Percentiles rank a stretch among this genome's conserved stretches.
Conservation (phyloP, 1,139 yeast genomes). For the Sugiyamaella grinbergsii region DNA sequence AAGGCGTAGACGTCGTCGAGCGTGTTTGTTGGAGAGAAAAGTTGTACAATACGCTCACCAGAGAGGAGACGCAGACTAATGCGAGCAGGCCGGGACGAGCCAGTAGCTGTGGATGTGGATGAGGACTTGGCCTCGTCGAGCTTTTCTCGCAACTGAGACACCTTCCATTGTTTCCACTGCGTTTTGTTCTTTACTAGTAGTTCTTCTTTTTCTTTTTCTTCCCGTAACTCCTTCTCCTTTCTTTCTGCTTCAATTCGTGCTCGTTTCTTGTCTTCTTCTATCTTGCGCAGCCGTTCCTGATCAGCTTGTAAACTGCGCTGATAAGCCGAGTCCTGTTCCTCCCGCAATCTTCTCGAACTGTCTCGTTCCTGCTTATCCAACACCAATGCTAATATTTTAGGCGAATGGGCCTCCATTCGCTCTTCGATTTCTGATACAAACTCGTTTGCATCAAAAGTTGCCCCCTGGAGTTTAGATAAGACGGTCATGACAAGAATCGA, state of each 20-base stretch:
- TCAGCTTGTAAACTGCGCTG: conserved; percentile 67
- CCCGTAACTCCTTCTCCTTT: conserved; percentile 32
- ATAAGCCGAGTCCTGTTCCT: conserved; percentile 79
- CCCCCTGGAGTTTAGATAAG: conserved; percentile 69
- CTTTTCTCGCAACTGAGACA: conserved; percentile 26
- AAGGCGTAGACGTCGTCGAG: conserved; percentile 66
- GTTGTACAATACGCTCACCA: conserved; percentile 65
- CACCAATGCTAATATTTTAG: conserved; percentile 59
- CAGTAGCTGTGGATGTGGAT: background rate
- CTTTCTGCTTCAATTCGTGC: conserved; percentile 37
- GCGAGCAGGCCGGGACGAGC: conserved; percentile 34
- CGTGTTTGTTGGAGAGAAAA: conserved; percentile 52
- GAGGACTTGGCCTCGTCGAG: background rate
- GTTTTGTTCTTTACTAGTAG: conserved; percentile 10
- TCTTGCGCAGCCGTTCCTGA: conserved; percentile 41
- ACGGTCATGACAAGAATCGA: conserved; percentile 52
- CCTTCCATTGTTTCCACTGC: conserved; percentile 36
- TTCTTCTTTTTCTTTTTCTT: conserved; percentile 27
- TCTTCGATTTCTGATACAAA: conserved; percentile 41
- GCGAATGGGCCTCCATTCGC: conserved; percentile 56
- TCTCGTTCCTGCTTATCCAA: conserved; percentile 64
- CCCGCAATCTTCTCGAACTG: conserved; percentile 59
- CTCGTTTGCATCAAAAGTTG: conserved; percentile 39
- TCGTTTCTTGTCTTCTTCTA: conserved; percentile 36
- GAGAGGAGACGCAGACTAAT: conserved; percentile 55